phyloP scores from a whole-genome alignment of 202 grass and related monocot species.

The Carex arenaria region DNA sequence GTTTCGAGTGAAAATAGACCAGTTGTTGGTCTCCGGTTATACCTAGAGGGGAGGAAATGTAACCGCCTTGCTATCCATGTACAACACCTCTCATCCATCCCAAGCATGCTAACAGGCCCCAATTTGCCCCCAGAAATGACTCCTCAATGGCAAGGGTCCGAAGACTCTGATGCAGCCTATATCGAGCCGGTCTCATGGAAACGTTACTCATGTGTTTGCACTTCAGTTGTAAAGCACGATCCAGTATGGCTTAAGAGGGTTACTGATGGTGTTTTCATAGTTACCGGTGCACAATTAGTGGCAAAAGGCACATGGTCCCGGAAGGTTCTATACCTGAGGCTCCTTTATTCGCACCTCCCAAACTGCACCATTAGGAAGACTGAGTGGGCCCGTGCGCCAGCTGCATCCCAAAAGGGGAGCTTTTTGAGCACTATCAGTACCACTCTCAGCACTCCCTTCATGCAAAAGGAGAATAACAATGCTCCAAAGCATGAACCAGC shows the following conservation, averaged over 20 bases:
- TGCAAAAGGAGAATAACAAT: slow-evolving; percentile 30
- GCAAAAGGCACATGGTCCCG: slow-evolving; percentile 81
- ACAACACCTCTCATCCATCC: slow-evolving; percentile 86
- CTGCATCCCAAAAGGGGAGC: slow-evolving; percentile 75
- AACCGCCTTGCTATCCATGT: slow-evolving; percentile 93
- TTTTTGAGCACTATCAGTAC: slow-evolving; percentile 85
- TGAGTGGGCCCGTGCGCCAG: slow-evolving; percentile 62
- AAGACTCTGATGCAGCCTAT: slow-evolving; percentile 59
- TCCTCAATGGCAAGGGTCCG: slow-evolving; percentile 69
- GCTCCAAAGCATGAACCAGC: slow-evolving; percentile 53
- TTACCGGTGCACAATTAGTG: slow-evolving; percentile 82
- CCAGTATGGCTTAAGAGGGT: slow-evolving; percentile 58
- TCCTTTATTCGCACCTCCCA: slow-evolving; percentile 71
- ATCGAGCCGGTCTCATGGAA: slow-evolving; percentile 87
- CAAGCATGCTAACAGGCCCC: slow-evolving; percentile 71
- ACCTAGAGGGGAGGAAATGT: slow-evolving; percentile 84
- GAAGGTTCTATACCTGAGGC: slow-evolving; percentile 76
- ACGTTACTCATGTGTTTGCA: slow-evolving; percentile 75
- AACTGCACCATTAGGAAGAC: slow-evolving; percentile 64
- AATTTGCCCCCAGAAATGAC: slow-evolving; percentile 12
- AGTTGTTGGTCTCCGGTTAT: slow-evolving; percentile 71
- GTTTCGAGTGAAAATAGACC: slow-evolving; percentile 72
- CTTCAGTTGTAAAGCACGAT: slow-evolving; percentile 47
- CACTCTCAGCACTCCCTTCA: slow-evolving; percentile 76
- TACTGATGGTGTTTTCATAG: slow-evolving; percentile 64